Conservation (phyloP, 1,284 basidiomycete genomes). For the Afroboletus lepidellus region DNA sequence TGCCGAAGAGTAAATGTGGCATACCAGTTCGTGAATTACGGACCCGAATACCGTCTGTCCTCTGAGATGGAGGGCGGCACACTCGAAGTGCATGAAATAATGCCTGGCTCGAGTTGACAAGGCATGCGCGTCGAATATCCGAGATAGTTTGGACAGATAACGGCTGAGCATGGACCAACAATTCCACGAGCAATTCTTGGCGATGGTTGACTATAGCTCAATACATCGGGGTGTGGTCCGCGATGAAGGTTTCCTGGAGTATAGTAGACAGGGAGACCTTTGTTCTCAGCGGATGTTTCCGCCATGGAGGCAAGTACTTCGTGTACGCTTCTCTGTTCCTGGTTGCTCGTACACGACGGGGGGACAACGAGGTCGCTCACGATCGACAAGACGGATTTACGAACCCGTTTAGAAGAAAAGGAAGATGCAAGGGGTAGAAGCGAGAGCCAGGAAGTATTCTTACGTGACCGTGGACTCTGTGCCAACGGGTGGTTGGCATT, state of each 20-base stretch:
- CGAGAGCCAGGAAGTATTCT: slow-evolving; percentile 30
- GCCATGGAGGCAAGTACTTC: slow-evolving; percentile 45
- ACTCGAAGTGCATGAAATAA: slow-evolving; percentile 60
- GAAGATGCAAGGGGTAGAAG: slow-evolving; percentile 33
- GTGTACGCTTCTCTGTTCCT: slow-evolving; percentile 2
- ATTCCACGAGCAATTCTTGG: slow-evolving; percentile 37
- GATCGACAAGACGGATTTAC: slow-evolving; percentile 42
- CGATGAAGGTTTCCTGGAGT: slow-evolving; percentile 60
- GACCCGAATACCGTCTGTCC: slow-evolving; percentile 18
- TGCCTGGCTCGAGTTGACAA: slow-evolving; percentile 58
- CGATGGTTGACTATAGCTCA: slow-evolving; percentile 70
- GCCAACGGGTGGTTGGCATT: neutral
- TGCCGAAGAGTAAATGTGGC: slow-evolving; percentile 31
- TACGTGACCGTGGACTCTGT: slow-evolving; percentile 4
- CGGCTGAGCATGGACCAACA: slow-evolving; percentile 51
- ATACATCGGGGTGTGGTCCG: slow-evolving; percentile 63
- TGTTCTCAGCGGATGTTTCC: slow-evolving; percentile 43
- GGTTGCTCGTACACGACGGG: neutral
- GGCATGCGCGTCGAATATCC: slow-evolving; percentile 64
- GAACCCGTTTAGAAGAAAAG: slow-evolving; percentile 39
- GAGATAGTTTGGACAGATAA: slow-evolving; percentile 47
- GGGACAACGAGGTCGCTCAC: slow-evolving; percentile 46
- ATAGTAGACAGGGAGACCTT: slow-evolving; percentile 45
- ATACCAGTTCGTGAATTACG: slow-evolving; percentile 14
- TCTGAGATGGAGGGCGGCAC: slow-evolving; percentile 25